Base-by-base conservation (phyloP, 352 stramenopile species). In the Globisporangium emineosum region DNA sequence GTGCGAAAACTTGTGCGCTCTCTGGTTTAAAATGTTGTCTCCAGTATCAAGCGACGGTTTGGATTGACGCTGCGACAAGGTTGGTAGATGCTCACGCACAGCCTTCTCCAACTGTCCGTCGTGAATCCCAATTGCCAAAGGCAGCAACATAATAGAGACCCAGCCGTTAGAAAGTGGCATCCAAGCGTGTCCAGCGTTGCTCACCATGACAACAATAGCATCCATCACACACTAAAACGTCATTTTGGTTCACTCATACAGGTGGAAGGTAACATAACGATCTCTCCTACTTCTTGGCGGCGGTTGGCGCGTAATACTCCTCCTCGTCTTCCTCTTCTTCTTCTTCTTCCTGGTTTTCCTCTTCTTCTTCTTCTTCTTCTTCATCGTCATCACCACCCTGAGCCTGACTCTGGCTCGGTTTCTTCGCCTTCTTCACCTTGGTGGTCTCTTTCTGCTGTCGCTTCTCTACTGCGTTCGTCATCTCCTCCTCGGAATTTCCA, bases 331-430 rank as follows among this genome's bases (percentile, higher is more conserved):
- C 55, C 1, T 19, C 15, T 5, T 58, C n/a, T 13, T 62, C 55
- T 3, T 37, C 75, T 42, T 72, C 40, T 45, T 62, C 58, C 6
- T 53, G 33, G 5, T 70, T 49, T 7, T 67, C 64, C 43, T 75
- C 57, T 7, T 50, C 62, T 4, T 79, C 57, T 17, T 64, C 60
- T 17, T 75, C 57, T 3, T 57, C 52, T 1, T 30, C 52, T 3
- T n/a, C 52, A 2, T 58, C 30, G 1, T 45, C 19, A 19, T 43
- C 29, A 12, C 17, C 52, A n/a, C 19, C 23, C 30, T 5, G 27
- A 21, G 23, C 49, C 3, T 19, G 25, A 29, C 49, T 37, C 4
- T n/a, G 32, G 30, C 9, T 57, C 10, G 30, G 32, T 2, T 42
- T 57, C n/a, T 30, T 29, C 30, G 52, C n/a, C 5, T 35, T 29